Conservation (phyloP, 73 alveolate genomes). For the Tetrahymena thermophila region DNA sequence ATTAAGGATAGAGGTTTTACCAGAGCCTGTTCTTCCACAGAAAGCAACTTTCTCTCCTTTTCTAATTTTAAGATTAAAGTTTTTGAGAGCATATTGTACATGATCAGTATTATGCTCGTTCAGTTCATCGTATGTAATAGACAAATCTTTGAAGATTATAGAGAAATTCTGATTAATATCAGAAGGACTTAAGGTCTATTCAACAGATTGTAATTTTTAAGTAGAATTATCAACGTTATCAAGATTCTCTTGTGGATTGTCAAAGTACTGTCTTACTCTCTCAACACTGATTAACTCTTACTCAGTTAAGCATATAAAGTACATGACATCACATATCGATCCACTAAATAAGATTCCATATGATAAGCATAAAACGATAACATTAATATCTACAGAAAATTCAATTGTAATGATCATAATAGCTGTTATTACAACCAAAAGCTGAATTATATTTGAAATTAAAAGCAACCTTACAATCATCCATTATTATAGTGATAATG, state of each 20-base stretch:
- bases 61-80: neutral
- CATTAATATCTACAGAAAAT: neutral
- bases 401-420: neutral
- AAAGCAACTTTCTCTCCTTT: conserved; percentile 63
- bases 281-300: conserved; percentile 19
- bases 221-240: neutral
- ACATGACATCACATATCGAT: neutral
- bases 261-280: conserved; percentile 20
- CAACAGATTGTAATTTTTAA: neutral
- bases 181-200: neutral
- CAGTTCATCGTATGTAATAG: conserved; percentile 5
- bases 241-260: conserved; percentile 8
- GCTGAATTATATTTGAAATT: conserved; percentile 4
- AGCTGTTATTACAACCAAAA: neutral
- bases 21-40: conserved; percentile 88
- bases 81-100: conserved; percentile 16
- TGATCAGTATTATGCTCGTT: neutral
- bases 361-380: conserved; percentile 8
- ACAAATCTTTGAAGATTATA: conserved; percentile 1
- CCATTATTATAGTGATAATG: conserved; percentile 11
- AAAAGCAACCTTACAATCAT: conserved; percentile 9
- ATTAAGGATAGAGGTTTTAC: conserved; percentile 70
- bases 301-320: neutral
- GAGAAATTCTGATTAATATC: neutral
- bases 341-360: conserved; percentile 10